Base-by-base conservation (phyloP, 2,329 filamentous ascomycete genomes). In the Arthrobotrys sphaeroides region DNA sequence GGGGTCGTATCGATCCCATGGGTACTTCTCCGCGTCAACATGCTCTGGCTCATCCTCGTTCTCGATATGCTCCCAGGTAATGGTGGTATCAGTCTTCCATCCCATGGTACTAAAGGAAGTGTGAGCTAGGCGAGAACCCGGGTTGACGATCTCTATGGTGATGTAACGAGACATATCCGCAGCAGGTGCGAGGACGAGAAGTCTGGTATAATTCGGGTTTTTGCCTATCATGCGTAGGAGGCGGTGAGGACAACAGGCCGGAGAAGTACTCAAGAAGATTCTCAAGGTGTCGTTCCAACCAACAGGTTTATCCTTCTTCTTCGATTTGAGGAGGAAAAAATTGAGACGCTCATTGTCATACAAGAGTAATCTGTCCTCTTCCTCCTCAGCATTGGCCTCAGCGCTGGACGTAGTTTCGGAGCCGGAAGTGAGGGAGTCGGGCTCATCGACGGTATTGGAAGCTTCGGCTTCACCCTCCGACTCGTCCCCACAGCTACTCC, bases 11-110 rank as follows among this genome's bases (percentile, higher is more conserved):
- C n/a, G 31, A 24, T 66, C 68, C 60, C 68, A 66, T 10, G 26
- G 20, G 12, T 5, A 26, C n/a, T 13, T 3, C n/a, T 20, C 24
- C 0, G 9, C 1, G 22, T 60, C 28, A n/a, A 38, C 16, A 3
- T 40, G 51, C 20, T 75, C 64, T 13, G 40, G n/a, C 13, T 65
- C 64, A 0, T 65, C 7, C 2, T 31, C 51, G 20, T 75, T 65
- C n/a, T 22, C 7, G 5, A 69, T 49, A 60, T 69, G 57, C 59
- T 75, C 72, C 72, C 64, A 69, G 13, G 45, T 45, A 18, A 75
- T 42, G n/a, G 40, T 69, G 2, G 24, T 12, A 28, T 18, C n/a
- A 16, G 13, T 5, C 0, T 24, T 7, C 57, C 64, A 69, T 3
- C 65, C 72, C 2, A 69, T 20, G 2, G 53, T 49, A 16, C 13